A percentile compares a stretch with the other conserved stretches of the same genome.
Evolutionary conservation across 2,329 filamentous ascomycete genomes (phyloP).

Genomic region (Ophiostoma angusticollis): DNA sequence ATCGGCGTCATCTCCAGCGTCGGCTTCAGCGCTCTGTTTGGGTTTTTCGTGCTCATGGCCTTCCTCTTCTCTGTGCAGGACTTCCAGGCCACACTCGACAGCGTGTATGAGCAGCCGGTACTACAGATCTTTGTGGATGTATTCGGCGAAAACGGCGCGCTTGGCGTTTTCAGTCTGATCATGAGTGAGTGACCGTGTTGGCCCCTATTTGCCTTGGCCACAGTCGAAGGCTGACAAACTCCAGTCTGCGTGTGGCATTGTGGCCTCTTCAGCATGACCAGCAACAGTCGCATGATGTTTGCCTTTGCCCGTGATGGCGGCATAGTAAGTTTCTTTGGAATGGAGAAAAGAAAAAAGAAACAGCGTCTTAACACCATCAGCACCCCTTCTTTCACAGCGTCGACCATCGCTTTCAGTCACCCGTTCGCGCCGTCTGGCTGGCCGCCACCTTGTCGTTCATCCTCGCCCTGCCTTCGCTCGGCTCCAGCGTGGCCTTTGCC

Average conservation of each 20-base stretch:
- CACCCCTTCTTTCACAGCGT: slow-evolving; percentile 41
- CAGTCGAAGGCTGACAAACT: no score
- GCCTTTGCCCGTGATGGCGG: slow-evolving; percentile 43
- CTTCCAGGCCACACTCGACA: slow-evolving; percentile 34
- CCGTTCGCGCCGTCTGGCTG: slow-evolving; percentile 42
- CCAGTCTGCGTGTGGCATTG: slow-evolving; percentile 47
- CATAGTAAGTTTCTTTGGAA: slow-evolving; percentile 24
- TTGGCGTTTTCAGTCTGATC: slow-evolving; percentile 40
- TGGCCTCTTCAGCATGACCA: slow-evolving; percentile 44
- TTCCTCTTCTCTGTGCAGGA: slow-evolving; percentile 48
- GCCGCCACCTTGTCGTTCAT: slow-evolving; percentile 40
- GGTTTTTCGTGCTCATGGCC: slow-evolving; percentile 45
- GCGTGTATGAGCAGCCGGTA: slow-evolving; percentile 37
- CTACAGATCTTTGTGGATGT: slow-evolving; percentile 46
- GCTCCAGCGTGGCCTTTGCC: slow-evolving; percentile 40
- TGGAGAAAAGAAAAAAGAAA: no score
- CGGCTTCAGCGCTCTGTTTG: slow-evolving; percentile 41
- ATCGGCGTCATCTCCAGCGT: slow-evolving; percentile 45
- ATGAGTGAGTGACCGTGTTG: slow-evolving; percentile 30
- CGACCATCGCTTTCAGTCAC: slow-evolving; percentile 34
- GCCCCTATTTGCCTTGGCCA: neutral
- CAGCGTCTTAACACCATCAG: slow-evolving; percentile 12
- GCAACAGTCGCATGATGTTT: slow-evolving; percentile 47
- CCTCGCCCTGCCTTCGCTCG: slow-evolving; percentile 41
- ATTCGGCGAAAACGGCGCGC: slow-evolving; percentile 40